These are phyloP conservation scores for Carnegiea gigantea DNA, from an alignment of 179 eudicot genomes.

Conservation along the genomic window DNA sequence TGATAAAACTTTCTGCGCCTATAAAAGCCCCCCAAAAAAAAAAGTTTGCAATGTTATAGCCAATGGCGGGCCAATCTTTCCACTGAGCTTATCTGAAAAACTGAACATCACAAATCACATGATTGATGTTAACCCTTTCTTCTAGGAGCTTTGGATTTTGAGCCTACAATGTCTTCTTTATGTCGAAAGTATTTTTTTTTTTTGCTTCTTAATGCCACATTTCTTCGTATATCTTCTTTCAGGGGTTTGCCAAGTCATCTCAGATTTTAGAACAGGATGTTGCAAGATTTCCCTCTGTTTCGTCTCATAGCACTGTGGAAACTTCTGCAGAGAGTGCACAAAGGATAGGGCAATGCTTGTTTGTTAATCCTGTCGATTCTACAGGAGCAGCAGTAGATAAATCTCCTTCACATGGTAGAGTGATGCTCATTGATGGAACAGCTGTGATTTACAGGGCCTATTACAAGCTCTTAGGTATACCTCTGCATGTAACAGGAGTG, in stretches of 20 bases:
- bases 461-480: constrained; percentile 79
- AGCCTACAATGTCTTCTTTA: background rate
- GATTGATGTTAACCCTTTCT: background rate
- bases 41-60: background rate
- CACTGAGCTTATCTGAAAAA: background rate
- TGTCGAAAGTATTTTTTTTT: background rate
- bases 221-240: constrained; percentile 11
- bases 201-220: constrained; percentile 8
- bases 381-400: constrained; percentile 21
- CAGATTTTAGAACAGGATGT: constrained; percentile 13
- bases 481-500: background rate
- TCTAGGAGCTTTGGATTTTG: background rate
- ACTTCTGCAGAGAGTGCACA: constrained; percentile 36
- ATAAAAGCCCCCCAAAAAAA: background rate
- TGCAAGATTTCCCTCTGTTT: constrained; percentile 20
- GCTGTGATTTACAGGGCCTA: constrained; percentile 88
- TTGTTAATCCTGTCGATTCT: constrained; percentile 31
- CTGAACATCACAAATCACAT: background rate
- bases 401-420: constrained; percentile 63
- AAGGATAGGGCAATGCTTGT: constrained; percentile 25
- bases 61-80: background rate
- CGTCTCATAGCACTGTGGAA: constrained; percentile 35
- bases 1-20: background rate
- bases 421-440: constrained; percentile 97
- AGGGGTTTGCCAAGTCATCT: constrained; percentile 32